Evolutionary conservation across 148 eudicot genomes (phyloP).

Genomic region (Nyssa sinensis): DNA sequence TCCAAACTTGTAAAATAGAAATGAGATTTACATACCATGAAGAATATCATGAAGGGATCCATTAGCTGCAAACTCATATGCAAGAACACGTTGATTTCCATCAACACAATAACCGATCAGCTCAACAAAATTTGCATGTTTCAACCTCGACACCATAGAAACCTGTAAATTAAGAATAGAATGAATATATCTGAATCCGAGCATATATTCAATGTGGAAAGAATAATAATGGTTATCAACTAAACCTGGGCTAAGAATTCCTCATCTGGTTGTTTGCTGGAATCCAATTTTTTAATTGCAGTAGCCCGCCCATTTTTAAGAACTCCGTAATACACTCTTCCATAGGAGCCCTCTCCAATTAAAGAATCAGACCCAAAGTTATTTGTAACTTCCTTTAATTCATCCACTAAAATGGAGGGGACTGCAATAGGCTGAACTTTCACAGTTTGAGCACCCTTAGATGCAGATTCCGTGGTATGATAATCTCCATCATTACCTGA

Average conservation of each 20-base stretch:
- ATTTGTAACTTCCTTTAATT: conserved; percentile 62
- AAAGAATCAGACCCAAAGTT: conserved; percentile 64
- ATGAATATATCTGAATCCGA: too few relatives aligned
- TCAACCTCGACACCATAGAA: conserved; percentile 67
- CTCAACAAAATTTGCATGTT: conserved; percentile 70
- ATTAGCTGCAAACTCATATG: conserved; percentile 73
- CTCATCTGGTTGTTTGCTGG: conserved; percentile 73
- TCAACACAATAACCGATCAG: conserved; percentile 71
- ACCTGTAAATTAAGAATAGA: conserved; percentile 37
- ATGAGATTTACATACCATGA: conserved; percentile 66
- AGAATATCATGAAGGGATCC: conserved; percentile 85
- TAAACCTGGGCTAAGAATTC: conserved; percentile 67
- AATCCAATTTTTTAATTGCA: conserved; percentile 71
- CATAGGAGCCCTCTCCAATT: conserved; percentile 77
- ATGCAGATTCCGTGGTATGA: conserved; percentile 50
- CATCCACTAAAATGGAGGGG: conserved; percentile 61
- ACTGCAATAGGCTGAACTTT: conserved; percentile 63
- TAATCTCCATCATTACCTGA: conserved; percentile 61
- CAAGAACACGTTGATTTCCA: conserved; percentile 58
- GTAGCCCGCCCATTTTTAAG: conserved; percentile 61
- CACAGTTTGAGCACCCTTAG: conserved; percentile 50
- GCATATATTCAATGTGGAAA: too few relatives aligned
- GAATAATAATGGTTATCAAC: too few relatives aligned
- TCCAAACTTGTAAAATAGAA: too few relatives aligned
- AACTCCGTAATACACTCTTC: conserved; percentile 66